phyloP scores from a whole-genome alignment of 768 basidiomycete genomes.

The Amylocystis lapponica region DNA sequence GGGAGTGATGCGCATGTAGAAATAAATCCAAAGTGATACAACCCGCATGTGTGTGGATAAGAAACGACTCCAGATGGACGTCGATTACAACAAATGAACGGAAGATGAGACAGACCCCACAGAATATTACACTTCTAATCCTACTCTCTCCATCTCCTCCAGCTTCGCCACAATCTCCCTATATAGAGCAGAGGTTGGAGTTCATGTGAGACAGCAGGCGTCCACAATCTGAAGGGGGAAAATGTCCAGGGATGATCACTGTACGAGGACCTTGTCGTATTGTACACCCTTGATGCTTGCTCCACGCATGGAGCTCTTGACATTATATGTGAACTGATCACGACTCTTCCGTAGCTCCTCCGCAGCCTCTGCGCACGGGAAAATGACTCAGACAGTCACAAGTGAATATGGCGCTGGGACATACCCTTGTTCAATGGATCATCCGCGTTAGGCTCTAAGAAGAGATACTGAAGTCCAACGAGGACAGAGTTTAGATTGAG shows the following conservation, averaged over 20 bases:
- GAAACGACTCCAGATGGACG: too few species aligned
- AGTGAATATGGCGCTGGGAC: slow-evolving; percentile 20
- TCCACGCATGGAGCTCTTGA: slow-evolving; percentile 84
- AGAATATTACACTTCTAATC: slow-evolving; percentile 16
- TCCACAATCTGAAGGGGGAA: background rate
- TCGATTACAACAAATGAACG: too few species aligned
- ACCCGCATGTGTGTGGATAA: too few species aligned
- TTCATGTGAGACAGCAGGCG: background rate
- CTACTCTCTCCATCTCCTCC: background rate
- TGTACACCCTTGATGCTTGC: slow-evolving; percentile 68
- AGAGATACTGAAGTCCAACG: slow-evolving; percentile 97
- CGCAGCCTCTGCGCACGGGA: slow-evolving; percentile 71
- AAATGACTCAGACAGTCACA: too few species aligned
- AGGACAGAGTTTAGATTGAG: slow-evolving; percentile 96
- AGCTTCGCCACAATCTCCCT: background rate
- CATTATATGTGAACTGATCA: slow-evolving; percentile 77
- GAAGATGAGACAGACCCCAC: slow-evolving; percentile 1
- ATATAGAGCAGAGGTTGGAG: background rate
- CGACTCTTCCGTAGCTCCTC: slow-evolving; percentile 88
- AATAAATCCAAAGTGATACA: too few species aligned
- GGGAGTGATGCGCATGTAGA: too few species aligned
- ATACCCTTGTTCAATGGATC: slow-evolving; percentile 97
- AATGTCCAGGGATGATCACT: background rate
- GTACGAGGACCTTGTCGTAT: slow-evolving; percentile 62
- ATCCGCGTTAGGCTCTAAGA: slow-evolving; percentile 97